phyloP scores from a whole-genome alignment of 1,284 basidiomycete genomes.

The Vanrija pseudolonga region DNA sequence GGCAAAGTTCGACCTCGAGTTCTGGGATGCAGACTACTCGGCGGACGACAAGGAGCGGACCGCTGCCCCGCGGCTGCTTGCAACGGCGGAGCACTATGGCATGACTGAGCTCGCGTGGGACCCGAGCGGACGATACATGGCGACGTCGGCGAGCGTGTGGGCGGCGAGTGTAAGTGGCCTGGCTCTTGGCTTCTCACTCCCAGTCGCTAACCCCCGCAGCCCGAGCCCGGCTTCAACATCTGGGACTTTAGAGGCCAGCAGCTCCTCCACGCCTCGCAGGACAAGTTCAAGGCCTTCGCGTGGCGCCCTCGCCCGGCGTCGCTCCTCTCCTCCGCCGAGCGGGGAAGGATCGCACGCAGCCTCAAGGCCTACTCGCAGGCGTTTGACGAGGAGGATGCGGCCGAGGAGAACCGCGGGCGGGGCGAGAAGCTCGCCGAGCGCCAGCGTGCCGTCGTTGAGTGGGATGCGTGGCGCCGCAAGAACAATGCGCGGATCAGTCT shows the following conservation, averaged over 20 bases:
- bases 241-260: slow-evolving; percentile 98
- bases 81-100: slow-evolving; percentile 91
- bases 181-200: slow-evolving; percentile 84
- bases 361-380: slow-evolving; percentile 84
- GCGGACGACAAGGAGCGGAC: slow-evolving; percentile 77
- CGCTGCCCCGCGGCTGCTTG: slow-evolving; percentile 76
- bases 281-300: slow-evolving; percentile 97
- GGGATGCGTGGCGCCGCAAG: slow-evolving; percentile 82
- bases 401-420: slow-evolving; percentile 89
- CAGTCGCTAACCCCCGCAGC: slow-evolving; percentile 91
- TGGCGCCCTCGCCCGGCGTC: slow-evolving; percentile 94
- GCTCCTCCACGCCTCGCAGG: slow-evolving; percentile 79
- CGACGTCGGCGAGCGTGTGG: slow-evolving; percentile 94
- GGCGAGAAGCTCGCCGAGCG: slow-evolving; percentile 89
- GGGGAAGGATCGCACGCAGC: slow-evolving; percentile 78
- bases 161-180: slow-evolving; percentile 59
- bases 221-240: slow-evolving; percentile 93
- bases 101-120: slow-evolving; percentile 99
- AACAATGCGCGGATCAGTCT: slow-evolving; percentile 38
- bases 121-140: slow-evolving; percentile 88
- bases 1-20: slow-evolving; percentile 95
- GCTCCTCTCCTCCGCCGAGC: slow-evolving; percentile 81
- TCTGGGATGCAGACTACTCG: slow-evolving; percentile 96
- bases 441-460: slow-evolving; percentile 91
- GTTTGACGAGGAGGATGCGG: slow-evolving; percentile 96